Evolutionary conservation across 163 green algal genomes (phyloP).

Genomic region (Chlorella variabilis): DNA sequence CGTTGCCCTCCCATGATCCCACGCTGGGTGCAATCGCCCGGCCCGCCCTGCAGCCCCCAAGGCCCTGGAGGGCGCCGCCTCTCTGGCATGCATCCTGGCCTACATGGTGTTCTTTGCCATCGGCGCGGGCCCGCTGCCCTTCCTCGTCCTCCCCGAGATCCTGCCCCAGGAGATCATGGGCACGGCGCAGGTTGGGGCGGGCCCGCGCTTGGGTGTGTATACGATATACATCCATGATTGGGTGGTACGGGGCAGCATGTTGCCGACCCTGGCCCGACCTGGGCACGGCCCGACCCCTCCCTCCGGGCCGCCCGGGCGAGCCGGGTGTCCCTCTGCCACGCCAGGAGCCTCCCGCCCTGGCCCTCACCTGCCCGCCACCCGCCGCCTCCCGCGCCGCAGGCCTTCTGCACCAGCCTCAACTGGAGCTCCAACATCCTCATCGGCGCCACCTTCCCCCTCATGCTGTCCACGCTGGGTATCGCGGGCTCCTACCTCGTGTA

Average conservation of each 20-base stretch:
- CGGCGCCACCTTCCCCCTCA: conserved; percentile 60
- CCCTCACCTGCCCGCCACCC: too few species aligned
- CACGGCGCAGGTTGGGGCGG: conserved; percentile 16
- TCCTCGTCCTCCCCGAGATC: conserved; percentile 73
- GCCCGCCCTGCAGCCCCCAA: conserved; percentile 8
- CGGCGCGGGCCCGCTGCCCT: conserved; percentile 70
- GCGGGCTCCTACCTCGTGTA: conserved; percentile 64
- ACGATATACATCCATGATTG: too few species aligned
- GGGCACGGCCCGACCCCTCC: too few species aligned
- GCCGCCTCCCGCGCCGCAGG: too few species aligned
- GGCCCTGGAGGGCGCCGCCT: conserved; percentile 13
- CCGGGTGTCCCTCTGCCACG: too few species aligned
- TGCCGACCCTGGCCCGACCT: too few species aligned
- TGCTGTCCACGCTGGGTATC: conserved; percentile 62
- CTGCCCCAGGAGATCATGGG: conserved; percentile 63
- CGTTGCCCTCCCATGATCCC: too few species aligned
- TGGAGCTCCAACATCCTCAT: conserved; percentile 70
- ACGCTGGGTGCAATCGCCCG: too few species aligned
- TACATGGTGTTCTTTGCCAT: conserved; percentile 65
- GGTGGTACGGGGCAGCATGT: too few species aligned
- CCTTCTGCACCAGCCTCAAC: conserved; percentile 62
- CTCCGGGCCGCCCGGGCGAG: too few species aligned
- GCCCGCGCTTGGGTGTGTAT: too few species aligned
- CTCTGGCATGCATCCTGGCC: conserved; percentile 46
- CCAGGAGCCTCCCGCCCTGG: too few species aligned